phyloP scores from a whole-genome alignment of 2,329 filamentous ascomycete species.

The Hypomyces rosellus region DNA sequence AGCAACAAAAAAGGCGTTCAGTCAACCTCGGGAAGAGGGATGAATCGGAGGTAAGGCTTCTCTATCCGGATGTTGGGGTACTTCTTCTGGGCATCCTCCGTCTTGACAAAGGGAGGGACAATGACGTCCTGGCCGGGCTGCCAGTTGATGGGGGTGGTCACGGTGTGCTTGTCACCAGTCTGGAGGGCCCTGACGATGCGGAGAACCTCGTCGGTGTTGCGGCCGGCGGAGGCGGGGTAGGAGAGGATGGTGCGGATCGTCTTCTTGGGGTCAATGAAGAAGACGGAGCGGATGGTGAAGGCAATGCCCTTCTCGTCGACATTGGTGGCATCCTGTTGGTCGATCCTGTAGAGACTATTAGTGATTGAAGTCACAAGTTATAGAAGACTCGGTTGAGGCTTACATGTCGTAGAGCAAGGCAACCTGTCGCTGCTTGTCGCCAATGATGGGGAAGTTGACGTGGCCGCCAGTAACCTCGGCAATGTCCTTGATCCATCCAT shows the following conservation, averaged over 20 bases:
- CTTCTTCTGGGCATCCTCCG: slow-evolving; percentile 78
- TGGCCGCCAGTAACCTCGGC: slow-evolving; percentile 67
- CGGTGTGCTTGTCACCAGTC: slow-evolving; percentile 78
- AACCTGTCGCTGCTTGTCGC: slow-evolving; percentile 70
- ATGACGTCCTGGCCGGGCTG: slow-evolving; percentile 84
- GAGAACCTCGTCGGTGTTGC: slow-evolving; percentile 73
- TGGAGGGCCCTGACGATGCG: slow-evolving; percentile 74
- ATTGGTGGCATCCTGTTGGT: slow-evolving; percentile 76
- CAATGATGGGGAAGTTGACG: slow-evolving; percentile 73
- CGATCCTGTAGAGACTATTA: slow-evolving; percentile 46
- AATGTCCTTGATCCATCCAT: slow-evolving; percentile 87
- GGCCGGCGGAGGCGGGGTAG: slow-evolving; percentile 86
- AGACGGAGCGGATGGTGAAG: slow-evolving; percentile 91
- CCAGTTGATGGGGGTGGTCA: slow-evolving; percentile 91
- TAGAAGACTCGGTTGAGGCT: slow-evolving; percentile 22
- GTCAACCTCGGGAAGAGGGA: slow-evolving; percentile 52
- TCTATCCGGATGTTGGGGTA: slow-evolving; percentile 70
- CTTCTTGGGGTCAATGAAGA: slow-evolving; percentile 91
- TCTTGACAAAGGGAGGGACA: slow-evolving; percentile 75
- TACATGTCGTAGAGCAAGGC: slow-evolving; percentile 74
- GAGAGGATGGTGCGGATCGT: slow-evolving; percentile 87
- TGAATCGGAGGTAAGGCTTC: slow-evolving; percentile 71
- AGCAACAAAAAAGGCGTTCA: slow-evolving; percentile 15
- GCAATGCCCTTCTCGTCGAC: slow-evolving; percentile 77
- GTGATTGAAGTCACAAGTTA: not conserved